Evolutionary conservation across 495 filamentous ascomycete genomes (phyloP).

Genomic region (Letharia columbiana): DNA sequence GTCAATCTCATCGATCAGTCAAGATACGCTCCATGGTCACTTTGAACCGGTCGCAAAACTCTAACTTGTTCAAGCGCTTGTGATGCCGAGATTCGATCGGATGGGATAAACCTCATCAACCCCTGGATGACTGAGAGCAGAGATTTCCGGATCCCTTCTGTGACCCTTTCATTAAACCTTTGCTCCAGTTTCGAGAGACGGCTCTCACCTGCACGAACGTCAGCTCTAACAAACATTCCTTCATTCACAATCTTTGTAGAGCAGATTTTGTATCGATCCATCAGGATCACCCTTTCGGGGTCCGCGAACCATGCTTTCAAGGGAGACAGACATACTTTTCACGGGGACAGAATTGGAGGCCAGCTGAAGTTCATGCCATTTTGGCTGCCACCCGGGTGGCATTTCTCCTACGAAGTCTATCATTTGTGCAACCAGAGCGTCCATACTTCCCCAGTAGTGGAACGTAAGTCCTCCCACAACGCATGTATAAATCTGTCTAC

Average conservation of each 20-base stretch:
- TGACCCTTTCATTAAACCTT: not conserved
- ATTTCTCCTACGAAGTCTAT: not conserved
- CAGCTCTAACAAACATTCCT: not conserved
- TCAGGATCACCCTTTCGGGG: not conserved
- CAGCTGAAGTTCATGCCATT: not conserved
- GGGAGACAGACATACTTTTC: not conserved
- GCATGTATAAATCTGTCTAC: not conserved
- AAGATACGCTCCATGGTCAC: too few species aligned
- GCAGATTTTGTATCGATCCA: too few species aligned
- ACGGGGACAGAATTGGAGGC: not conserved
- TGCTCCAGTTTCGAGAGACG: not conserved
- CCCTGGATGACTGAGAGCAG: conserved; percentile 1
- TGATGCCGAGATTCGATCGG: not conserved
- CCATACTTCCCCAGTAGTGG: not conserved
- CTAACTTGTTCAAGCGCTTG: conserved; percentile 2
- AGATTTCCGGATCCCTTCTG: not conserved
- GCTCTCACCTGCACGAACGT: not conserved
- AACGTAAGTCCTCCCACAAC: not conserved
- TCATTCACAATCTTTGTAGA: too few species aligned
- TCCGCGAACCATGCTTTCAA: not conserved
- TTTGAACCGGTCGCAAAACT: too few species aligned
- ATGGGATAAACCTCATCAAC: not conserved
- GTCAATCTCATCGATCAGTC: too few species aligned
- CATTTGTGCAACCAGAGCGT: not conserved
- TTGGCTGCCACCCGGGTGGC: not conserved